These are phyloP conservation scores for Ceratocystis albifundus DNA, from an alignment of 2,329 filamentous ascomycete genomes.

Conservation along the genomic window DNA sequence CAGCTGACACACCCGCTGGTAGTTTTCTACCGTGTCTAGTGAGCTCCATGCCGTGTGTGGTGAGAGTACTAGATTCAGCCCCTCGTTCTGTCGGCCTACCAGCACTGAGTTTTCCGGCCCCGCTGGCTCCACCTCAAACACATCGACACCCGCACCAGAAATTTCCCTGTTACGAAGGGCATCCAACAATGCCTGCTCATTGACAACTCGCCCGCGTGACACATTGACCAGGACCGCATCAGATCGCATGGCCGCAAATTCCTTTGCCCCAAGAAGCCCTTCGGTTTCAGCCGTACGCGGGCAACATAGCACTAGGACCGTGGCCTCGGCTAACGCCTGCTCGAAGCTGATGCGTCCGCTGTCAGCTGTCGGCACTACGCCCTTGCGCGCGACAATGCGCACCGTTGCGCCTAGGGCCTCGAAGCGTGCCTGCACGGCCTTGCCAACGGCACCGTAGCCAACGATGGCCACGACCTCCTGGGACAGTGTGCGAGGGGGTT, in stretches of 20 bases:
- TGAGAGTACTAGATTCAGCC: constrained; percentile 21
- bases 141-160: constrained; percentile 66
- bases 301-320: constrained; percentile 73
- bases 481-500: constrained; percentile 10
- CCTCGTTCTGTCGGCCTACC: constrained; percentile 8
- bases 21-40: constrained; percentile 21
- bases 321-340: constrained; percentile 52
- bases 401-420: constrained; percentile 8
- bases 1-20: constrained; percentile 22
- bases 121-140: constrained; percentile 66
- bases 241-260: constrained; percentile 50
- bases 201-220: constrained; percentile 67
- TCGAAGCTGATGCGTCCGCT: constrained; percentile 25
- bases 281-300: constrained; percentile 66
- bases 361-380: background rate
- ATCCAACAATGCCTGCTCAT: constrained; percentile 59
- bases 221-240: constrained; percentile 68
- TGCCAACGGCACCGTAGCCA: constrained; percentile 18
- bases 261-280: constrained; percentile 47
- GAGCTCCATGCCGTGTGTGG: constrained; percentile 24
- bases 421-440: constrained; percentile 12
- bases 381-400: constrained; percentile 16
- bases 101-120: constrained; percentile 26
- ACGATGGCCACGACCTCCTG: constrained; percentile 17
- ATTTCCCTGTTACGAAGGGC: constrained; percentile 61